These are phyloP conservation scores for Nicotiana obtusifolia DNA, from an alignment of 257 asterid species.

Conservation along the genomic window DNA sequence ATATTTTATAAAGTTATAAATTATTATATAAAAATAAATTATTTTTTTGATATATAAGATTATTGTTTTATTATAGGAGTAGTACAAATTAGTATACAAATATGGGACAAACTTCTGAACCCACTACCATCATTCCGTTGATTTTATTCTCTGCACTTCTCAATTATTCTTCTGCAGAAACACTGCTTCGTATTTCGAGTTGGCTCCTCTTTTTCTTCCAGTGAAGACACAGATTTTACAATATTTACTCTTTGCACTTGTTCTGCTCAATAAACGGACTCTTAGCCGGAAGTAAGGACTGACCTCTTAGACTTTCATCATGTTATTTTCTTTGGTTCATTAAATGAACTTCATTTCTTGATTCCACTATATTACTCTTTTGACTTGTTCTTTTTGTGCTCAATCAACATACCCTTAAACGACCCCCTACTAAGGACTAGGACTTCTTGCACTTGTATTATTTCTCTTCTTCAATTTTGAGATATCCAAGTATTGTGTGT, in stretches of 20 bases:
- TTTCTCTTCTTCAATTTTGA: too few species aligned
- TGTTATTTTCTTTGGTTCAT: not conserved
- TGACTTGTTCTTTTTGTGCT: constrained; percentile 5
- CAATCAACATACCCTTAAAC: too few species aligned
- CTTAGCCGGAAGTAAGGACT: not conserved
- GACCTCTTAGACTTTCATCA: not conserved
- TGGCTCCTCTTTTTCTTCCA: constrained; percentile 25
- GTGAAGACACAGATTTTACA: constrained; percentile 28
- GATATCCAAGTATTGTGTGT: too few species aligned
- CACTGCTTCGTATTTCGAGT: constrained; percentile 21
- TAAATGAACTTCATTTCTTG: constrained; percentile 16
- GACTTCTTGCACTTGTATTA: too few species aligned
- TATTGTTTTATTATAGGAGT: not conserved
- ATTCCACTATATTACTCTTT: constrained; percentile 18
- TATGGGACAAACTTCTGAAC: constrained; percentile 37
- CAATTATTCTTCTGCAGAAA: constrained; percentile 22
- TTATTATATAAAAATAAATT: too few species aligned
- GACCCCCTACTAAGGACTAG: too few species aligned
- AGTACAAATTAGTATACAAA: not conserved
- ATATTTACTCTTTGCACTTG: too few species aligned
- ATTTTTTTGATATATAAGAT: too few species aligned
- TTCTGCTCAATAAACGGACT: not conserved
- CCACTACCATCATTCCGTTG: constrained; percentile 14
- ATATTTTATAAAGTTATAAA: too few species aligned
- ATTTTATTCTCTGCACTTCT: constrained; percentile 34